A percentile compares a stretch with the other conserved stretches of the same genome.
phyloP scores from a whole-genome alignment of 208 protist genomes.

The Leishmania amazonensis region DNA sequence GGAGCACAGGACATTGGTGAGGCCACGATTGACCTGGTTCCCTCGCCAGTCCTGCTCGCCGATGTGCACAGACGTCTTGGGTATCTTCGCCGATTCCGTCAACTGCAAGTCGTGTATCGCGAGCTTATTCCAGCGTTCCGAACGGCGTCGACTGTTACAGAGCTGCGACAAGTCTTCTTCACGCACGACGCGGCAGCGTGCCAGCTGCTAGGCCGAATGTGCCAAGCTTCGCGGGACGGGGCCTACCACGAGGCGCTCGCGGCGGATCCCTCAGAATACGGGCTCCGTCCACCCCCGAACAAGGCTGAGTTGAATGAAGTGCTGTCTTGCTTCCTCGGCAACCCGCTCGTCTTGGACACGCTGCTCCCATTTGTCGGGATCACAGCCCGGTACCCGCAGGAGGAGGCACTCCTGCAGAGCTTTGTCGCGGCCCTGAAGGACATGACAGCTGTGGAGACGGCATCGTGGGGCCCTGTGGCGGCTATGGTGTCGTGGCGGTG shows the following conservation, averaged over 20 bases:
- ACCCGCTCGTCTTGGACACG: slow-evolving; percentile 21
- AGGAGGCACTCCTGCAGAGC: slow-evolving; percentile 45
- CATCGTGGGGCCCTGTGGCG: slow-evolving; percentile 60
- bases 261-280: background rate
- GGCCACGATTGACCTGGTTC: slow-evolving; percentile 11
- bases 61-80: slow-evolving; percentile 42
- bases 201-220: slow-evolving; percentile 9
- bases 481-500: slow-evolving; percentile 45
- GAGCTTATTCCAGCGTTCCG: slow-evolving; percentile 41
- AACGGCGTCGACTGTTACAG: slow-evolving; percentile 19
- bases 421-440: slow-evolving; percentile 33
- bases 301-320: background rate
- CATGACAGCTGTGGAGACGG: slow-evolving; percentile 29
- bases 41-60: slow-evolving; percentile 33
- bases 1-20: background rate
- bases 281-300: background rate
- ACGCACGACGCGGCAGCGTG: slow-evolving; percentile 21
- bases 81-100: slow-evolving; percentile 45
- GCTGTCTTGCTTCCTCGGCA: slow-evolving; percentile 27
- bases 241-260: background rate
- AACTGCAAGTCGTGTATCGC: slow-evolving; percentile 44
- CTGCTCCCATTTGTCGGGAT: slow-evolving; percentile 47
- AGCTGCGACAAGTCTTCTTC: slow-evolving; percentile 37
- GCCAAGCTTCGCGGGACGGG: background rate
- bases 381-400: slow-evolving; percentile 43